Evolutionary conservation across 306 rosid genomes (phyloP).

Genomic region (Rubus parviflorus): DNA sequence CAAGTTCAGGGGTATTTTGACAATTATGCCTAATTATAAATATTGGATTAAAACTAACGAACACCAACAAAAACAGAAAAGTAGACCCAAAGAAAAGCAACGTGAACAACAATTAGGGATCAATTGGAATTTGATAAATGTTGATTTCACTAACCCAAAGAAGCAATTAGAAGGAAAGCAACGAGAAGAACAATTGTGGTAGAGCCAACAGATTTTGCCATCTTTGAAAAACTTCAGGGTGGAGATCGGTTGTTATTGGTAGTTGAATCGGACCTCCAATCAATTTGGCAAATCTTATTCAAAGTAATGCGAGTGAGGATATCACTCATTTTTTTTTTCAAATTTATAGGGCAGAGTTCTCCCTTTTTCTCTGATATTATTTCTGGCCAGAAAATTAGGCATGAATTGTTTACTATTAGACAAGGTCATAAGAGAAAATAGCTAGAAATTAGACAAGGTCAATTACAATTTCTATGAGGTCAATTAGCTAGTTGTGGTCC

Average conservation of each 20-base stretch:
- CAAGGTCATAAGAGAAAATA: not conserved
- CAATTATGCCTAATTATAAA: too few relatives aligned
- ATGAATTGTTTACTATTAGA: not conserved
- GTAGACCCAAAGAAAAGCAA: too few relatives aligned
- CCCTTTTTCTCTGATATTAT: not conserved
- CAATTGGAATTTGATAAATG: not conserved
- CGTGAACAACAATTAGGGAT: not conserved
- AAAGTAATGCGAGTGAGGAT: not conserved
- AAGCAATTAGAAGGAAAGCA: not conserved
- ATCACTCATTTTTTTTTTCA: too few relatives aligned
- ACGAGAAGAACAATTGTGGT: not conserved
- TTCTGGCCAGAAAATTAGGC: not conserved
- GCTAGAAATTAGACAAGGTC: not conserved
- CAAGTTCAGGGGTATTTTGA: too few relatives aligned
- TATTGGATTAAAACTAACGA: too few relatives aligned
- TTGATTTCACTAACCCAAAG: not conserved
- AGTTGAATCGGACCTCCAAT: not conserved
- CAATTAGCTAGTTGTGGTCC: not conserved
- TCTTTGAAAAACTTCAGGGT: not conserved
- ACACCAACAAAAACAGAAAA: too few relatives aligned
- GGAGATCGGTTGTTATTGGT: not conserved
- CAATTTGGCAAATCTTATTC: not conserved
- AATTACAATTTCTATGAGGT: not conserved
- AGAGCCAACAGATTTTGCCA: not conserved
- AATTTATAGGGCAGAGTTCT: not conserved